Evolutionary conservation across 768 basidiomycete species (phyloP).

Genomic region (Amanita brunnescens): DNA sequence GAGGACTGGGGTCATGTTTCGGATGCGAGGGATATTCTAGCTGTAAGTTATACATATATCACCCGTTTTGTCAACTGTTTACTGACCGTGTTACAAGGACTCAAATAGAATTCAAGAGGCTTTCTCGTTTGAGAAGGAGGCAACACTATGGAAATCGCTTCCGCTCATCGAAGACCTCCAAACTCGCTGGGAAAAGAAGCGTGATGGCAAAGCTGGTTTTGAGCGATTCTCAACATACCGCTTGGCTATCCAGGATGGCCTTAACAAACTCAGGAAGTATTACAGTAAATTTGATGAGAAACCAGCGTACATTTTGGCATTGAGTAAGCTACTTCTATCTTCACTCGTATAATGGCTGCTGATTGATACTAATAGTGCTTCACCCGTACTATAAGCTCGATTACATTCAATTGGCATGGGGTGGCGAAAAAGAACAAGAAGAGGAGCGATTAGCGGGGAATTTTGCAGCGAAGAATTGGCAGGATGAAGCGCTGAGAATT

Average conservation of each 20-base stretch:
- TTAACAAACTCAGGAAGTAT: constrained; percentile 18
- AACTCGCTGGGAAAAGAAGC: constrained; percentile 19
- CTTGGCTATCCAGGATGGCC: constrained; percentile 13
- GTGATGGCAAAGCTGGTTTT: too few relatives aligned
- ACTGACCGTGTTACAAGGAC: too few relatives aligned
- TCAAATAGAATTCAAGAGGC: too few relatives aligned
- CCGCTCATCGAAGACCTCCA: constrained; percentile 20
- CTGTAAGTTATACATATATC: neutral
- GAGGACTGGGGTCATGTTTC: neutral
- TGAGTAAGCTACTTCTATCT: constrained; percentile 13
- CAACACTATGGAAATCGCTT: constrained; percentile 9
- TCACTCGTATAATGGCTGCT: neutral
- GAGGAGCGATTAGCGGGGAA: neutral
- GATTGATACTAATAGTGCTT: constrained; percentile 10
- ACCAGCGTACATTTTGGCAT: constrained; percentile 14
- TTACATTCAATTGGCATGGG: constrained; percentile 9
- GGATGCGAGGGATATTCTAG: too few relatives aligned
- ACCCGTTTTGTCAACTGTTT: too few relatives aligned
- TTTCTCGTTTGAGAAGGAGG: too few relatives aligned
- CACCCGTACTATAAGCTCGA: too few relatives aligned
- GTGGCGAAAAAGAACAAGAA: neutral
- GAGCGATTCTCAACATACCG: constrained; percentile 11
- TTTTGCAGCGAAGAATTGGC: neutral
- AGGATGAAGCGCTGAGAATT: neutral
- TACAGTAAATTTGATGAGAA: too few relatives aligned